Evolutionary conservation across 176 grass and related monocot genomes (phyloP).

Genomic region (Thinopyrum elongatum): DNA sequence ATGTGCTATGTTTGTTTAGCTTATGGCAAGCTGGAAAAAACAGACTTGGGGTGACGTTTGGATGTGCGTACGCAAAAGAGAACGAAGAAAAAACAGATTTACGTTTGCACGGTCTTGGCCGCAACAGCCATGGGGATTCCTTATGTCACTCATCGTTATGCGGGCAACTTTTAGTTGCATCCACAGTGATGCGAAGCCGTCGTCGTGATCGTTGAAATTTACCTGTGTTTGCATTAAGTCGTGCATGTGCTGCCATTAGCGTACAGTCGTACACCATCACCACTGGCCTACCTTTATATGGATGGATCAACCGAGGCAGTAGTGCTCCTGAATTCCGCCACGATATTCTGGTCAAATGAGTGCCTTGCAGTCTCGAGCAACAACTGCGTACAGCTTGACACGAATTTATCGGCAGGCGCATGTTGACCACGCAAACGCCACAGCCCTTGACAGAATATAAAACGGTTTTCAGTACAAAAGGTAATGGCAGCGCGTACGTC

Average conservation of each 20-base stretch:
- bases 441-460: not conserved
- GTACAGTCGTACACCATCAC: not conserved
- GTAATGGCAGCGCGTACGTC: not conserved
- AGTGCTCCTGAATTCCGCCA: not conserved
- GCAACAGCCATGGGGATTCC: not conserved
- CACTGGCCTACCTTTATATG: not conserved
- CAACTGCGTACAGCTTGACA: not conserved
- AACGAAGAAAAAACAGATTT: not conserved
- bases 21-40: constrained; percentile 41
- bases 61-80: not conserved
- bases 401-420: not conserved
- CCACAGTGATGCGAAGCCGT: not conserved
- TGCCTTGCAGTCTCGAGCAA: not conserved
- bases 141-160: constrained; percentile 26
- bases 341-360: not conserved
- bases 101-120: not conserved
- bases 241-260: not conserved
- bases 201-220: not conserved
- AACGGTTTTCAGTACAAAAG: not conserved
- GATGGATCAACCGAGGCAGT: not conserved
- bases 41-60: constrained; percentile 13
- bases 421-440: constrained; percentile 13
- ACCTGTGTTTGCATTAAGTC: not conserved
- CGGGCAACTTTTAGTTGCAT: not conserved
- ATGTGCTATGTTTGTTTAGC: not conserved